Evolutionary conservation across 495 filamentous ascomycete genomes (phyloP), one percentile per base, ranked within the genome.

Genomic region (Neurospora hispaniola): DNA sequence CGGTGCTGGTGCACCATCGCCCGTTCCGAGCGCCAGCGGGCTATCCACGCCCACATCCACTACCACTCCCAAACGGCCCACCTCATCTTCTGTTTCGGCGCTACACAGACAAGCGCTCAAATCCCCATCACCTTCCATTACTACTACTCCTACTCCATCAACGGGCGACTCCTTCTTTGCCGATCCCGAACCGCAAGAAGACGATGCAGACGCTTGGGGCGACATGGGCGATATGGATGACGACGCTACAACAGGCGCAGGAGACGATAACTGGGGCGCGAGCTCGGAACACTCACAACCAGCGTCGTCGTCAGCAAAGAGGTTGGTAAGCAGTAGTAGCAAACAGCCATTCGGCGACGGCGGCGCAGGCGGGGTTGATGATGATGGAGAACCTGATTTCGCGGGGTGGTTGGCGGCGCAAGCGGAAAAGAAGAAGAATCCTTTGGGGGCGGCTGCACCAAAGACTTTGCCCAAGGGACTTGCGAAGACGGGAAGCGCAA

Each of bases 331-430:
- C 75, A 35, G 74, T 69, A 62, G 38, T 74, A 10, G 66, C 80
- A 5, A 41, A 77, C 35, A 38, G 4, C 35, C 35, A 38, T 38
- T 38, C 35, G 35, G 35, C 35, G 35, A 4, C 35, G 4, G 35
- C 35, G 35, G 3, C 27, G 27, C 27, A 27, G 27, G 27, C 35
- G 35, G 35, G 35, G 35, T 38, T 38, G 35, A 38, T 77, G 89
- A 90, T 41, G 90, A 90, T 3, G 94, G 35, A 1, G 35, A 98
- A 77, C 94, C 94, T 2, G 94, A 98, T 79, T 98, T 98, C 81
- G 94, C 94, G 23, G 93, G 93, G 6, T 97, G 94, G 94, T 80
- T 97, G 59, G 93, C 92, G 11, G 93, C 93, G 18, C 94, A 97
- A 81, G 87, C 89, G 23, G 83, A 91, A 75, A 87, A 91, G 74